Percentiles rank a stretch among this genome's conserved stretches.
These are phyloP conservation scores for Rhizopogon roseolus DNA, from an alignment of 768 basidiomycete species.

Conservation along the genomic window DNA sequence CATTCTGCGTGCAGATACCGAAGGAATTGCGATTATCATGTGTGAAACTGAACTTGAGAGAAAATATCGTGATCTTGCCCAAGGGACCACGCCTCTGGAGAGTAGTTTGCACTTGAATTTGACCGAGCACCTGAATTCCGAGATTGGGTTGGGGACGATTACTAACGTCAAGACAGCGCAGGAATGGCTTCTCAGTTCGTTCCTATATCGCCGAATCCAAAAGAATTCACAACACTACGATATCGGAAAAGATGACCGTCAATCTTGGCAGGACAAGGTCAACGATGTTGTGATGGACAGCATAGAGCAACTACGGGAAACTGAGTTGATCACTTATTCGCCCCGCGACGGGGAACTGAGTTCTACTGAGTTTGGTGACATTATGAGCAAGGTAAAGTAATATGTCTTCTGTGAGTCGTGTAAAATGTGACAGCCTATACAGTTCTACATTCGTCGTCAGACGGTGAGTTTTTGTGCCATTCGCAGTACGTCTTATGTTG, in stretches of 20 bases:
- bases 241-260: conserved; percentile 47
- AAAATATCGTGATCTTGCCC: conserved; percentile 66
- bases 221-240: conserved; percentile 80
- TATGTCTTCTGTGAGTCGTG: background rate
- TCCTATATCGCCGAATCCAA: conserved; percentile 81
- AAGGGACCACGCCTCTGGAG: conserved; percentile 77
- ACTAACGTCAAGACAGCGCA: conserved; percentile 63
- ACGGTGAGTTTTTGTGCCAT: conserved; percentile 40
- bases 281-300: conserved; percentile 72
- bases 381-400: conserved; percentile 73
- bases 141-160: conserved; percentile 86
- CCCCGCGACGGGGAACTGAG: conserved; percentile 38
- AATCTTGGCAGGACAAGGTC: conserved; percentile 67
- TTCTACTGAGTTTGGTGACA: conserved; percentile 76
- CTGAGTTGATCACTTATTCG: conserved; percentile 51
- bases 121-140: conserved; percentile 89
- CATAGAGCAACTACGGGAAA: conserved; percentile 53
- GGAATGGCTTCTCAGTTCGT: conserved; percentile 80
- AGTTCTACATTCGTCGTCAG: conserved; percentile 74
- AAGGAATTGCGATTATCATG: conserved; percentile 79
- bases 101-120: conserved; percentile 81
- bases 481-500: background rate
- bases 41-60: conserved; percentile 69
- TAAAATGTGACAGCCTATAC: conserved; percentile 4
- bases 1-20: conserved; percentile 51